Conservation (phyloP, 495 filamentous ascomycete species). For the Penicillium odoratum region DNA sequence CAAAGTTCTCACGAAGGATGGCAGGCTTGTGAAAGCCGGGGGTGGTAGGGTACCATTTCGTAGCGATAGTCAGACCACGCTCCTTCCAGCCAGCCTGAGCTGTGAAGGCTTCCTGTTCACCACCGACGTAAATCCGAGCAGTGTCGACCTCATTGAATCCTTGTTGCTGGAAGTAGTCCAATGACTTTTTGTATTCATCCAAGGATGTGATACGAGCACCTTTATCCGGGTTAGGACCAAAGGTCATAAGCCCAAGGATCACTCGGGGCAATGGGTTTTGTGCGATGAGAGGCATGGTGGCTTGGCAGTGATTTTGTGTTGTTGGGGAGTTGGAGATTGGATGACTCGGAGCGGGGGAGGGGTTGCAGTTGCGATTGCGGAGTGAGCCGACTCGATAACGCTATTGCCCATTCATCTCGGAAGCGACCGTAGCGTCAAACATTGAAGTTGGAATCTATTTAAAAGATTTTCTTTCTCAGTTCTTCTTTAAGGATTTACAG, state of each 20-base stretch:
- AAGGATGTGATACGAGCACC: conserved; percentile 72
- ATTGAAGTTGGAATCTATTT: background rate
- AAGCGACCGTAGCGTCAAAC: conserved; percentile 1
- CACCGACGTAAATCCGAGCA: conserved; percentile 70
- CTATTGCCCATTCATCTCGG: conserved; percentile 7
- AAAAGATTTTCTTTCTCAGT: background rate
- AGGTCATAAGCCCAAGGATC: conserved; percentile 65
- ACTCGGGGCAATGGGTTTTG: conserved; percentile 50
- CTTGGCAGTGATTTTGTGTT: background rate
- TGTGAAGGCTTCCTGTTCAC: conserved; percentile 82
- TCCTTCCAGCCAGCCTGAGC: conserved; percentile 75
- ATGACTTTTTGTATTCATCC: conserved; percentile 60
- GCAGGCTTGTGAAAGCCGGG: conserved; percentile 61
- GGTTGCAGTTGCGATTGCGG: conserved; percentile 9
- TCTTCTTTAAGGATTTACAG: background rate
- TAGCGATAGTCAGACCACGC: conserved; percentile 78
- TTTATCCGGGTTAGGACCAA: conserved; percentile 49
- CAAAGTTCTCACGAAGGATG: conserved; percentile 59
- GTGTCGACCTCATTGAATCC: conserved; percentile 82
- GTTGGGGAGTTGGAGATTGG: background rate
- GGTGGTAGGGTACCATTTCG: conserved; percentile 70
- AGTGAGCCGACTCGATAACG: background rate
- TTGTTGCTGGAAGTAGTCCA: conserved; percentile 69
- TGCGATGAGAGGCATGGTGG: conserved; percentile 55
- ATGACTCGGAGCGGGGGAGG: conserved; percentile 15